These are phyloP conservation scores for Viola odorata DNA, from an alignment of 345 rosid genomes.

Conservation along the genomic window DNA sequence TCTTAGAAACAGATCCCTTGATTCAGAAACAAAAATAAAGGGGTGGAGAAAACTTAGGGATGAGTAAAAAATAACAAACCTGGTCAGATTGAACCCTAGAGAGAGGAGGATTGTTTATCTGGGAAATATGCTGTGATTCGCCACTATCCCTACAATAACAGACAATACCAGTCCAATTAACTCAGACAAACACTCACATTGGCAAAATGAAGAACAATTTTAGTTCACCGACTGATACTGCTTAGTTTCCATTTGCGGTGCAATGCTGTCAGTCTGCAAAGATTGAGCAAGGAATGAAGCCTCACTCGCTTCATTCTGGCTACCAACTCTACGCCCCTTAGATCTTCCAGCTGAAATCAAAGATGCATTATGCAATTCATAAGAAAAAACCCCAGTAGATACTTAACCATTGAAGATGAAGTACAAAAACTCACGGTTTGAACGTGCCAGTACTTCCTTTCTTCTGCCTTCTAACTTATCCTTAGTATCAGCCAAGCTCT, in stretches of 20 bases:
- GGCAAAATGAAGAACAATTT: no score
- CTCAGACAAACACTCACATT: not conserved
- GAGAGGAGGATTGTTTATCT: slow-evolving; percentile 24
- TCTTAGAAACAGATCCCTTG: no score
- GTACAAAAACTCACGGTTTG: slow-evolving; percentile 36
- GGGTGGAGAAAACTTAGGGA: no score
- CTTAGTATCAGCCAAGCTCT: slow-evolving; percentile 59
- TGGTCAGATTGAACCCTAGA: slow-evolving; percentile 63
- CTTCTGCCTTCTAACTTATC: slow-evolving; percentile 77
- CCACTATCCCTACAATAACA: slow-evolving; percentile 26
- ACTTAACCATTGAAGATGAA: not conserved
- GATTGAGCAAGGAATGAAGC: slow-evolving; percentile 19
- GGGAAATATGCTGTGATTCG: slow-evolving; percentile 29
- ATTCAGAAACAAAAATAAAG: no score
- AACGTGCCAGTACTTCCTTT: slow-evolving; percentile 61
- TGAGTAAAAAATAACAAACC: slow-evolving; percentile 27
- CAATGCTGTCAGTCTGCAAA: slow-evolving; percentile 12
- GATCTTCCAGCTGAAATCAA: slow-evolving; percentile 44
- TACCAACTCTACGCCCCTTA: slow-evolving; percentile 23
- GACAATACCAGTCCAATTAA: not conserved
- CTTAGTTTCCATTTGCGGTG: slow-evolving; percentile 13
- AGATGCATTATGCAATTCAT: not conserved
- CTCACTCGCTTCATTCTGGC: slow-evolving; percentile 12
- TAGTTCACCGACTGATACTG: slow-evolving; percentile 6
- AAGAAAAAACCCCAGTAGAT: not conserved